Conservation (phyloP, 2,329 filamentous ascomycete species). For the Septoria petroselini region DNA sequence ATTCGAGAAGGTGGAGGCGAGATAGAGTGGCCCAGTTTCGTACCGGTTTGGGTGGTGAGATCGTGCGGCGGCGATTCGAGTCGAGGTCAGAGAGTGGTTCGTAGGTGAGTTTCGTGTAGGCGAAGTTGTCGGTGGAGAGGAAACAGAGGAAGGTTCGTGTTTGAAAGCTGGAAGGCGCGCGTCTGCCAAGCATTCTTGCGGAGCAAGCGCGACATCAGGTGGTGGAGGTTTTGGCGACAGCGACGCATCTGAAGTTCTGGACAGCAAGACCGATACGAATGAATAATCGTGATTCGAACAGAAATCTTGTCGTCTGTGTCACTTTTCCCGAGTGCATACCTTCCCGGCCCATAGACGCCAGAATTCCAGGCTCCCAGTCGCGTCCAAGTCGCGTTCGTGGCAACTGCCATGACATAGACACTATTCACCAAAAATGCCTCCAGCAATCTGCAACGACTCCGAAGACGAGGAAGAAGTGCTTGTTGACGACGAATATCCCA, state of each 20-base stretch:
- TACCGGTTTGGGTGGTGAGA: conserved; percentile 20
- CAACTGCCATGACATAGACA: conserved; percentile 11
- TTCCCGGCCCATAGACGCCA: background rate
- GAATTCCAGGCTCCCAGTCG: conserved; percentile 6
- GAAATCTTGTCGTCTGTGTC: no score
- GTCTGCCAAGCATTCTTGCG: conserved; percentile 12
- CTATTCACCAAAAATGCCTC: conserved; percentile 8
- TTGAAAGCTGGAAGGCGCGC: conserved; percentile 2
- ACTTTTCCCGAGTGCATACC: background rate
- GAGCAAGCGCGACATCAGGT: conserved; percentile 13
- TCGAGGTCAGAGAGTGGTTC: conserved; percentile 19
- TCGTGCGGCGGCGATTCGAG: conserved; percentile 14
- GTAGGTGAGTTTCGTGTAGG: conserved; percentile 2
- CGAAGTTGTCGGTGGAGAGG: conserved; percentile 1
- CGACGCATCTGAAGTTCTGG: background rate
- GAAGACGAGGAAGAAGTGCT: conserved; percentile 21
- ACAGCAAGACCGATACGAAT: background rate
- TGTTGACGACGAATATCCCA: conserved; percentile 16
- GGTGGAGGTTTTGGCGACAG: conserved; percentile 1
- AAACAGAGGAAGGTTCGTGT: conserved; percentile 9
- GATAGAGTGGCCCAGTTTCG: conserved; percentile 22
- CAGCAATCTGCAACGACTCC: conserved; percentile 19
- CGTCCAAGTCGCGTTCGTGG: conserved; percentile 11
- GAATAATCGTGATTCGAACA: no score
- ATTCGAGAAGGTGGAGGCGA: conserved; percentile 17